phyloP scores from a whole-genome alignment of 176 grass and related monocot genomes.

The Oropetium thomaeum region DNA sequence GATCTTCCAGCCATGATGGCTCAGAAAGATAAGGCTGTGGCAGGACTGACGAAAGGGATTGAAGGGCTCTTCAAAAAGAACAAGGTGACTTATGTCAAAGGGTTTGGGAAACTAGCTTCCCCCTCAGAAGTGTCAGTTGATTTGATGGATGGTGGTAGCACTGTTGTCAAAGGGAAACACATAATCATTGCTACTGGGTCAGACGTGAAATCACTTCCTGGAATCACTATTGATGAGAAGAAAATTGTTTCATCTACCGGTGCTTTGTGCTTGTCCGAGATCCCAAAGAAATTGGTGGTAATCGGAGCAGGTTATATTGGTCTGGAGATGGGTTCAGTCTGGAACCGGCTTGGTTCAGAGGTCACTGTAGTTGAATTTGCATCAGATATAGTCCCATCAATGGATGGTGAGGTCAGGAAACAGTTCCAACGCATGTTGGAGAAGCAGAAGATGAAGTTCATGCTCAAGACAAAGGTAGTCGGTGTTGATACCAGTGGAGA shows the following conservation, averaged over 20 bases:
- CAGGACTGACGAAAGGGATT: conserved; percentile 84
- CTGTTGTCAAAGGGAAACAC: conserved; percentile 82
- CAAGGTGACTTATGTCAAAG: conserved; percentile 97
- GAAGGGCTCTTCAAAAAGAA: conserved; percentile 99
- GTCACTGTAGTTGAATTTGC: conserved; percentile 98
- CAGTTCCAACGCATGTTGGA: conserved; percentile 98
- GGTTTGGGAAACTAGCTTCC: conserved; percentile 72
- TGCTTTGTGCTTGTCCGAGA: conserved; percentile 63
- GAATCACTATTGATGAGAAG: conserved; percentile 92
- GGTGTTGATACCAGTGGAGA: conserved; percentile 78
- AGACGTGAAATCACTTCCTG: conserved; percentile 92
- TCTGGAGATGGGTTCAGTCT: conserved; percentile 98
- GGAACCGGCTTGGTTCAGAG: conserved; percentile 90
- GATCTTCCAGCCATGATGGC: conserved; percentile 94
- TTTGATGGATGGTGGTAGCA: conserved; percentile 71
- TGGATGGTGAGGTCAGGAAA: conserved; percentile 93
- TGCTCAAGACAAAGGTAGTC: conserved; percentile 96
- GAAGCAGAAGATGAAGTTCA: conserved; percentile 99
- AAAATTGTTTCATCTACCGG: conserved; percentile 99
- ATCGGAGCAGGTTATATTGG: conserved; percentile 98
- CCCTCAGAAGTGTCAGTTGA: conserved; percentile 93
- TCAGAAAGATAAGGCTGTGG: conserved; percentile 95
- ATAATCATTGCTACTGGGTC: conserved; percentile 96
- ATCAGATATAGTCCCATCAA: conserved; percentile 83
- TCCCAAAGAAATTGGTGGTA: conserved; percentile 95